Percentiles rank a stretch among this genome's conserved stretches.
phyloP scores from a whole-genome alignment of 768 basidiomycete genomes.

The Rickenella mellea region DNA sequence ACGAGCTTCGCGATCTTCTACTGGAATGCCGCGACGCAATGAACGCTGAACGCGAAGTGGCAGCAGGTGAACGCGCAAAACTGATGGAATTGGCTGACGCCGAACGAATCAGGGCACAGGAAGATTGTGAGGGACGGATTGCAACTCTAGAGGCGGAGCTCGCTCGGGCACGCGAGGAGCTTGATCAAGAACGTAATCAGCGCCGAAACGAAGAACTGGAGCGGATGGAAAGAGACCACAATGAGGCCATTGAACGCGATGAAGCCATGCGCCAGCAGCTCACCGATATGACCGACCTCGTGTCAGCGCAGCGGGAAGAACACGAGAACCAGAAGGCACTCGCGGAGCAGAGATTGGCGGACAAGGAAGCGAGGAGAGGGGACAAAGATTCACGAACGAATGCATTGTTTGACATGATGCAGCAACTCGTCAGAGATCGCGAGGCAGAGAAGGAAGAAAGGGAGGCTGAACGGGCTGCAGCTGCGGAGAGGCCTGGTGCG shows the following conservation, averaged over 20 bases:
- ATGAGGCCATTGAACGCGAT: slow-evolving; percentile 49
- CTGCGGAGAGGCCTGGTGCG: slow-evolving; percentile 50
- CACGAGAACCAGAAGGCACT: slow-evolving; percentile 49
- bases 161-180: slow-evolving; percentile 41
- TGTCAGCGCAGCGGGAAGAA: slow-evolving; percentile 57
- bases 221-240: slow-evolving; percentile 47
- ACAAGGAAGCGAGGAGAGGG: slow-evolving; percentile 48
- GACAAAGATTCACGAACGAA: slow-evolving; percentile 50
- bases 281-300: slow-evolving; percentile 60
- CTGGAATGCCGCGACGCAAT: slow-evolving; percentile 13
- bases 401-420: slow-evolving; percentile 53
- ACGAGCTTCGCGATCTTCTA: too few relatives aligned
- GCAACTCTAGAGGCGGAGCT: slow-evolving; percentile 56
- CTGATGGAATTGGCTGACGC: slow-evolving; percentile 7
- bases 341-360: slow-evolving; percentile 53
- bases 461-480: slow-evolving; percentile 43
- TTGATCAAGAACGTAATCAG: slow-evolving; percentile 54
- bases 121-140: slow-evolving; percentile 48
- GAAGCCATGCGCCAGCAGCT: slow-evolving; percentile 53
- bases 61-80: slow-evolving; percentile 9
- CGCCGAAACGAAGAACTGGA: slow-evolving; percentile 53
- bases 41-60: slow-evolving; percentile 10
- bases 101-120: slow-evolving; percentile 20
- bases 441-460: slow-evolving; percentile 38
- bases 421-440: slow-evolving; percentile 47